phyloP scores from a whole-genome alignment of 1,284 basidiomycete genomes.

The Naganishia liquefaciens region DNA sequence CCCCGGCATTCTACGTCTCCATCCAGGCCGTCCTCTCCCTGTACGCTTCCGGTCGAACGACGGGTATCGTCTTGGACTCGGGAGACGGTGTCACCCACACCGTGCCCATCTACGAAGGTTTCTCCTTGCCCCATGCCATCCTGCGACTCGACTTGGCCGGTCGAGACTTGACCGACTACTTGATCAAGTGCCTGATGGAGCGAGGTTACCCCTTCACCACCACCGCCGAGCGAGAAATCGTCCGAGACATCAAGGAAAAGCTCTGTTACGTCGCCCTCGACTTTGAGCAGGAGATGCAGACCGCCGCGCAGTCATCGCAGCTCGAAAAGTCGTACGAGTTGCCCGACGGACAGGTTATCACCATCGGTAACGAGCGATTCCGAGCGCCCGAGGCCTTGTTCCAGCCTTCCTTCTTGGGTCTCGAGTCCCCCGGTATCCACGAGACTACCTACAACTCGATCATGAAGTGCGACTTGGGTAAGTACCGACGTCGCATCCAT shows the following conservation, averaged over 20 bases:
- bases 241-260: slow-evolving; percentile 98
- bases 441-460: slow-evolving; percentile 91
- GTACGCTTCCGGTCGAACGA: slow-evolving; percentile 87
- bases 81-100: slow-evolving; percentile 93
- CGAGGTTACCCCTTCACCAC: slow-evolving; percentile 94
- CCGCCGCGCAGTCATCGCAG: slow-evolving; percentile 84
- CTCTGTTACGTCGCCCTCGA: slow-evolving; percentile 96
- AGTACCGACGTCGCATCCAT: too few species aligned
- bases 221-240: slow-evolving; percentile 91
- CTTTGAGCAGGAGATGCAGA: slow-evolving; percentile 95
- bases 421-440: slow-evolving; percentile 92
- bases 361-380: slow-evolving; percentile 96
- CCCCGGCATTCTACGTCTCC: slow-evolving; percentile 87
- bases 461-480: slow-evolving; percentile 66
- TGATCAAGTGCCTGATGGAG: slow-evolving; percentile 91
- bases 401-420: slow-evolving; percentile 91
- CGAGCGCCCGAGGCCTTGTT: slow-evolving; percentile 95
- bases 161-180: slow-evolving; percentile 88
- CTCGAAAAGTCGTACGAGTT: slow-evolving; percentile 95
- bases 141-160: slow-evolving; percentile 92
- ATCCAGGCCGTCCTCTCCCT: slow-evolving; percentile 91
- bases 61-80: slow-evolving; percentile 91
- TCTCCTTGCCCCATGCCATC: slow-evolving; percentile 92
- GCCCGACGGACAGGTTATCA: slow-evolving; percentile 95
- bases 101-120: slow-evolving; percentile 93